These are phyloP conservation scores for Diphasiastrum complanatum DNA, from an alignment of 83 land plant genomes.

Conservation along the genomic window DNA sequence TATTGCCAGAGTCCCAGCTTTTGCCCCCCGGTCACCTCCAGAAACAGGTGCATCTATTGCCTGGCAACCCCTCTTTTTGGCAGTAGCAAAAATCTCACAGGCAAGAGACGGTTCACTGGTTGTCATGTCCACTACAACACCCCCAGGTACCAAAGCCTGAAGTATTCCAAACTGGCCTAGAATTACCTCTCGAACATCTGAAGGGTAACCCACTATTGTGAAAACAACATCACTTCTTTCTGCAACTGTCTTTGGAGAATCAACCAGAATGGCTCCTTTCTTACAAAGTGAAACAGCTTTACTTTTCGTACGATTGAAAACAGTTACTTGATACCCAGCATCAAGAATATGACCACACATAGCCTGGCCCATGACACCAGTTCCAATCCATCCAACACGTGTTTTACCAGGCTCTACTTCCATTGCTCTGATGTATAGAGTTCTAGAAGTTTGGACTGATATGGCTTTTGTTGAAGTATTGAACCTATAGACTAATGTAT, in stretches of 20 bases:
- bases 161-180: slow-evolving; percentile 47
- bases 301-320: slow-evolving; percentile 60
- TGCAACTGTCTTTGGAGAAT: slow-evolving; percentile 47
- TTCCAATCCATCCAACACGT: slow-evolving; percentile 73
- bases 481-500: no score
- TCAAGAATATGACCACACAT: slow-evolving; percentile 54
- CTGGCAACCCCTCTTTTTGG: slow-evolving; percentile 22
- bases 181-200: slow-evolving; percentile 68
- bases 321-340: slow-evolving; percentile 56
- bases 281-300: slow-evolving; percentile 48
- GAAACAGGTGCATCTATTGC: slow-evolving; percentile 73
- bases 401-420: slow-evolving; percentile 26
- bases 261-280: slow-evolving; percentile 43
- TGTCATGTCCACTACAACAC: slow-evolving; percentile 55
- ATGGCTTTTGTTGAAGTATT: no score
- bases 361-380: slow-evolving; percentile 73
- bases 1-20: slow-evolving; percentile 50
- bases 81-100: slow-evolving; percentile 28
- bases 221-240: slow-evolving; percentile 56
- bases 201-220: slow-evolving; percentile 72
- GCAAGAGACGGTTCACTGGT: slow-evolving; percentile 51
- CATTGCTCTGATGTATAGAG: no score
- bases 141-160: slow-evolving; percentile 42
- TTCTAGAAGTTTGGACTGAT: no score
- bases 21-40: slow-evolving; percentile 72